Percentiles rank a stretch among this genome's conserved stretches.
Evolutionary conservation across 768 basidiomycete species (phyloP).

Genomic region (Rhizopogon vulgaris): DNA sequence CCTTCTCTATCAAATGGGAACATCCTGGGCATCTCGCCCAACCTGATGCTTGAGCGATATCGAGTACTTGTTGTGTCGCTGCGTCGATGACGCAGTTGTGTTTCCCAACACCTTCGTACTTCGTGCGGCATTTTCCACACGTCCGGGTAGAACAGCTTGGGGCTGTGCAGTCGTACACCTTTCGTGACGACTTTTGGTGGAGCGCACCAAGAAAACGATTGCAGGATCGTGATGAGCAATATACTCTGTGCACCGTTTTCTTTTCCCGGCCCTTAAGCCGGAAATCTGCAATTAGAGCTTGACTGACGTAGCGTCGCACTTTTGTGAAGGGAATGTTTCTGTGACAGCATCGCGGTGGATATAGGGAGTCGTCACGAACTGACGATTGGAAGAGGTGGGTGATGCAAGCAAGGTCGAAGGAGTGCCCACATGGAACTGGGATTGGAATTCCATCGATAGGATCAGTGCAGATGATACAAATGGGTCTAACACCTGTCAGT

Average conservation of each 20-base stretch:
- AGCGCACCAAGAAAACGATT: constrained; percentile 21
- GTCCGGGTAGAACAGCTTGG: constrained; percentile 5
- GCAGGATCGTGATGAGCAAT: constrained; percentile 20
- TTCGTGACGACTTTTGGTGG: constrained; percentile 14
- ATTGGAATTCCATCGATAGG: constrained; percentile 8
- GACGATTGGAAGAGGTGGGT: constrained; percentile 20
- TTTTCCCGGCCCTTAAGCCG: constrained; percentile 16
- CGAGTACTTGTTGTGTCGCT: not conserved
- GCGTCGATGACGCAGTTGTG: constrained; percentile 1
- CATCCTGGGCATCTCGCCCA: constrained; percentile 1
- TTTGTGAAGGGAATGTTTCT: constrained; percentile 10
- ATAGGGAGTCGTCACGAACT: constrained; percentile 24
- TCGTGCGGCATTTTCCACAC: constrained; percentile 4
- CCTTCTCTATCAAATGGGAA: not conserved
- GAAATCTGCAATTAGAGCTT: constrained; percentile 7
- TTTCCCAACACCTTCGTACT: constrained; percentile 1
- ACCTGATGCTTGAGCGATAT: not conserved
- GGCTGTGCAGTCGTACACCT: constrained; percentile 2
- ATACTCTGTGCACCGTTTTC: constrained; percentile 18
- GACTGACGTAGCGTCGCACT: constrained; percentile 12
- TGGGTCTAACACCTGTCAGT: not conserved
- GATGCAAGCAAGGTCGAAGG: constrained; percentile 22
- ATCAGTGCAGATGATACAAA: constrained; percentile 20
- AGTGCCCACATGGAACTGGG: constrained; percentile 19
- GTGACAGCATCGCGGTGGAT: constrained; percentile 26